These are phyloP conservation scores for Ceratocystis cubensis DNA, from an alignment of 2,329 filamentous ascomycete species.

Conservation along the genomic window DNA sequence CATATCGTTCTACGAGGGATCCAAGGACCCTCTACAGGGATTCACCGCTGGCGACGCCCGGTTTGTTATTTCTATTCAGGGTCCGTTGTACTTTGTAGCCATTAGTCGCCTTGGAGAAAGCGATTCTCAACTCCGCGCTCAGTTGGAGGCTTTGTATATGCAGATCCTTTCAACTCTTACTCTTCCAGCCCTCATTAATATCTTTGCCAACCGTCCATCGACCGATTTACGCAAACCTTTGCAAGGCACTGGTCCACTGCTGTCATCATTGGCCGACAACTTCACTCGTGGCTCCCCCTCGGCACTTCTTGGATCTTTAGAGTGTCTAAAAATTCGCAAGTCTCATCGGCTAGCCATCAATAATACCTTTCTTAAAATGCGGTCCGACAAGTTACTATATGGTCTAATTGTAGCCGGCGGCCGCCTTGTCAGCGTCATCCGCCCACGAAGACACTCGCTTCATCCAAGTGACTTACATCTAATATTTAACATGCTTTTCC, in stretches of 20 bases:
- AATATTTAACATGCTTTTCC: slow-evolving; percentile 99
- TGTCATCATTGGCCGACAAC: slow-evolving; percentile 85
- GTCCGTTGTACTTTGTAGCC: slow-evolving; percentile 82
- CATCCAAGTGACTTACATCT: slow-evolving; percentile 92
- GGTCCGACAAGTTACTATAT: slow-evolving; percentile 70
- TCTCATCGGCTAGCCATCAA: slow-evolving; percentile 77
- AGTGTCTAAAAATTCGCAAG: slow-evolving; percentile 86
- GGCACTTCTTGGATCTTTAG: slow-evolving; percentile 73
- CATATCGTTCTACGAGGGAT: slow-evolving; percentile 86
- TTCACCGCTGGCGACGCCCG: slow-evolving; percentile 80
- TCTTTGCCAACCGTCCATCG: slow-evolving; percentile 85
- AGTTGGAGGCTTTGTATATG: slow-evolving; percentile 93
- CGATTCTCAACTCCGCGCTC: slow-evolving; percentile 70
- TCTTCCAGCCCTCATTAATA: slow-evolving; percentile 68
- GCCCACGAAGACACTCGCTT: slow-evolving; percentile 86
- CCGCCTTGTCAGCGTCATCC: slow-evolving; percentile 83
- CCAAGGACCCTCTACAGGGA: slow-evolving; percentile 61
- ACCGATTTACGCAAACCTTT: slow-evolving; percentile 82
- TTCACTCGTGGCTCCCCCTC: slow-evolving; percentile 90
- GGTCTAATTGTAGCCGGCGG: slow-evolving; percentile 88
- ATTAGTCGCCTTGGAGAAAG: slow-evolving; percentile 89
- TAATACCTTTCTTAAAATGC: slow-evolving; percentile 67
- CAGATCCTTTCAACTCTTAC: slow-evolving; percentile 94
- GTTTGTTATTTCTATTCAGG: slow-evolving; percentile 76
- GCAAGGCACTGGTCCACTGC: slow-evolving; percentile 77